phyloP scores from a whole-genome alignment of 176 grass and related monocot genomes.

The Eleusine indica region DNA sequence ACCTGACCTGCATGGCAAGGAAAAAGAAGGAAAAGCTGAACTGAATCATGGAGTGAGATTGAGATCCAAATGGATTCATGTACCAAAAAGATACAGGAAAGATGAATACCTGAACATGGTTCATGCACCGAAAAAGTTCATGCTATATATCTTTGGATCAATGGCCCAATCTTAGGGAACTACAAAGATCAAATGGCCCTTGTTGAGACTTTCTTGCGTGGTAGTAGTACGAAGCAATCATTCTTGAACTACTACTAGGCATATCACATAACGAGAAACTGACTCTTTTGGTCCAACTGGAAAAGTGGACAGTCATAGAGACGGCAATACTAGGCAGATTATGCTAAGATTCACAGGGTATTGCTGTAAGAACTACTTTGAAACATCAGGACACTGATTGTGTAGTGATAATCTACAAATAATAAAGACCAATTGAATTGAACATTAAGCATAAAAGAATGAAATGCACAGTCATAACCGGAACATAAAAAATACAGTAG shows the following conservation, averaged over 20 bases:
- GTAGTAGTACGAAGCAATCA: not conserved
- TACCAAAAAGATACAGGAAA: not conserved
- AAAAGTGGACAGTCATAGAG: not conserved
- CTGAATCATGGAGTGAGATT: not conserved
- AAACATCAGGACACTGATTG: not conserved
- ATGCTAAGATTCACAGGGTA: not conserved
- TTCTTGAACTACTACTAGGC: not conserved
- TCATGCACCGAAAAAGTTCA: slow-evolving; percentile 23
- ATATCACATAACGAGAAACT: slow-evolving; percentile 9
- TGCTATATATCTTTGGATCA: not conserved
- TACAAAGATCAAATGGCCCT: slow-evolving; percentile 27
- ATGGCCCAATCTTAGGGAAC: slow-evolving; percentile 21
- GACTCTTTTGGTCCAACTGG: slow-evolving; percentile 15
- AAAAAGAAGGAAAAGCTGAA: slow-evolving; percentile 7
- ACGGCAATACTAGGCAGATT: not conserved
- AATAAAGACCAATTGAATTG: not conserved
- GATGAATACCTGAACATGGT: slow-evolving; percentile 24
- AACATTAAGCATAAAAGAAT: not conserved
- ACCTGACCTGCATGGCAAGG: slow-evolving; percentile 16
- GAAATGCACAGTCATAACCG: not conserved
- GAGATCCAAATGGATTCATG: slow-evolving; percentile 23
- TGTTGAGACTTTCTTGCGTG: not conserved
- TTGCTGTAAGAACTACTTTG: not conserved
- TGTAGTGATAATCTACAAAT: slow-evolving; percentile 22
- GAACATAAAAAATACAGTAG: not conserved